Conservation (phyloP, 192 early-diverging fungal species). For the Coemansia sp. region DNA sequence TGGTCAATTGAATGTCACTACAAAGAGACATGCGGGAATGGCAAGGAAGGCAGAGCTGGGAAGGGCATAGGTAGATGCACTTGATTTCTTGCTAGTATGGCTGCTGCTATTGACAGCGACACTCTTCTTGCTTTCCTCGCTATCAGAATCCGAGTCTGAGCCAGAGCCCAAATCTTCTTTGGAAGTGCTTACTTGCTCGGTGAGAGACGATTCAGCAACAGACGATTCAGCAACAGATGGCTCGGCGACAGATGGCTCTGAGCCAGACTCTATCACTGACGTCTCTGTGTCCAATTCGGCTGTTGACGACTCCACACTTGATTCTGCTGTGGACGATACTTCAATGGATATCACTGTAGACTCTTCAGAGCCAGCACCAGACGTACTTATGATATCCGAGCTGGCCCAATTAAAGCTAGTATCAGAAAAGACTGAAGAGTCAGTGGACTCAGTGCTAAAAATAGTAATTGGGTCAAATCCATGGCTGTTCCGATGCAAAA, state of each 20-base stretch:
- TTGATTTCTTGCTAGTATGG: neutral
- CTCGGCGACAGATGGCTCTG: neutral
- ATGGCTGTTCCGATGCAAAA: conserved; percentile 28
- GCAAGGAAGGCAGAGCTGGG: neutral
- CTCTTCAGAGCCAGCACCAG: neutral
- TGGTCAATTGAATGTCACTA: neutral
- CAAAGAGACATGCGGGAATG: conserved; percentile 4
- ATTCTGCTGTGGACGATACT: neutral
- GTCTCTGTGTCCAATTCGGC: neutral
- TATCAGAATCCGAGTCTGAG: conserved; percentile 32
- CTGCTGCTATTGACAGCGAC: neutral
- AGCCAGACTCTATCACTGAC: neutral
- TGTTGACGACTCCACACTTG: neutral
- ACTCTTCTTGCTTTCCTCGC: conserved; percentile 11
- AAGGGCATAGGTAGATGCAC: neutral
- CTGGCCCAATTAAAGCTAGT: neutral
- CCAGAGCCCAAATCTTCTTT: conserved; percentile 23
- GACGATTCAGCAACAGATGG: neutral
- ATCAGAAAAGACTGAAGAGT: neutral
- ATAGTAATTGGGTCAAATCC: conserved; percentile 13
- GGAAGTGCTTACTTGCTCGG: neutral
- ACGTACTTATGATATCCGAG: neutral
- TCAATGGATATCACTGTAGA: neutral
- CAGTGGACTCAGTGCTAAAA: neutral
- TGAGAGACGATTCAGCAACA: neutral